Evolutionary conservation across 495 filamentous ascomycete genomes (phyloP).

Genomic region (Astrothelium macrocarpum): DNA sequence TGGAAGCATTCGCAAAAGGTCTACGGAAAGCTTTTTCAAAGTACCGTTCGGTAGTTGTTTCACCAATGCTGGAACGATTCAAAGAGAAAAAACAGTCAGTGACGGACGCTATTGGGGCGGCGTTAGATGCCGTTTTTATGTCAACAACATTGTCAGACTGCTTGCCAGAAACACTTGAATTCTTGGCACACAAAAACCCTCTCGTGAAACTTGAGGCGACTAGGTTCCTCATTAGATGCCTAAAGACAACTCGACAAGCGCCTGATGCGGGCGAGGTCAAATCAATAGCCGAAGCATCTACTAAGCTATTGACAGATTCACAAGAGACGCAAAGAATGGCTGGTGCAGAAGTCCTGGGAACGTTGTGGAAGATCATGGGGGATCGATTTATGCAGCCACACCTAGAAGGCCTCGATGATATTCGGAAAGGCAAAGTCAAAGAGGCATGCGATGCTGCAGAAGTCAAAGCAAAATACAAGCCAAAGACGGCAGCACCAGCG

Average conservation of each 20-base stretch:
- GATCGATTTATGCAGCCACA: constrained; percentile 94
- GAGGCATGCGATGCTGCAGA: constrained; percentile 87
- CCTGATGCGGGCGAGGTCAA: constrained; percentile 76
- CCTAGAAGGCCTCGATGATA: constrained; percentile 91
- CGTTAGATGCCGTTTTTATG: constrained; percentile 76
- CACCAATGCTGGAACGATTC: constrained; percentile 82
- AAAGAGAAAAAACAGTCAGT: constrained; percentile 96
- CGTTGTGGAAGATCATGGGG: constrained; percentile 97
- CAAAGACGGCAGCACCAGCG: constrained; percentile 62
- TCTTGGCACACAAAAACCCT: constrained; percentile 87
- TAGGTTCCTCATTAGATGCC: constrained; percentile 78
- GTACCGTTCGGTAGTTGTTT: constrained; percentile 68
- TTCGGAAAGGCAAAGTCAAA: constrained; percentile 91
- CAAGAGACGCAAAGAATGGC: constrained; percentile 74
- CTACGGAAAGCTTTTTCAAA: constrained; percentile 68
- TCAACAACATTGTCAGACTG: constrained; percentile 73
- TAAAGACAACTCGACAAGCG: constrained; percentile 72
- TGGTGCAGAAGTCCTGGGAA: constrained; percentile 85
- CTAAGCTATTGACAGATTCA: constrained; percentile 82
- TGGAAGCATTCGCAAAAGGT: constrained; percentile 85
- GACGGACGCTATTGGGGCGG: constrained; percentile 73
- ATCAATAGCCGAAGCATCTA: constrained; percentile 73
- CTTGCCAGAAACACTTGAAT: constrained; percentile 79
- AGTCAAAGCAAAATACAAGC: constrained; percentile 95
- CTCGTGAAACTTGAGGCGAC: constrained; percentile 92